Conservation (phyloP, 768 basidiomycete species). For the Suillus spraguei region DNA sequence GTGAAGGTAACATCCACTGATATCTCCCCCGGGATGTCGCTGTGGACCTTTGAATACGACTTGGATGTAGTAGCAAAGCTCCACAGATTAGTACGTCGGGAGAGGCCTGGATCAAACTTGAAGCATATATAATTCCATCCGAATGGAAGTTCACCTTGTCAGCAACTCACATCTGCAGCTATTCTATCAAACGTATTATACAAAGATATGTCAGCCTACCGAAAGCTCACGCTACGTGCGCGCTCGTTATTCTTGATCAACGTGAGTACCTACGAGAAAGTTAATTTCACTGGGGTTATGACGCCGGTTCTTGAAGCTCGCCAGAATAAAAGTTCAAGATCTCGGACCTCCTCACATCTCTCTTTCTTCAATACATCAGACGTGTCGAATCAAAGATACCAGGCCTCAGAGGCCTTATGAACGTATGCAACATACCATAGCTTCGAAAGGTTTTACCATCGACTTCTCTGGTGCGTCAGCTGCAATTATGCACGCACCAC, state of each 20-base stretch:
- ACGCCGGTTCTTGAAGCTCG: neutral
- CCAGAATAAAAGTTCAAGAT: neutral
- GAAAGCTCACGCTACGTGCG: neutral
- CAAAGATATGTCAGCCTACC: neutral
- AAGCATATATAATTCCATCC: neutral
- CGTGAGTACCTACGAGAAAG: neutral
- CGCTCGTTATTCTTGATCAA: neutral
- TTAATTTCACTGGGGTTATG: neutral
- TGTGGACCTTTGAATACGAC: neutral
- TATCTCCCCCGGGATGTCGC: neutral
- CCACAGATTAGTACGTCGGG: neutral
- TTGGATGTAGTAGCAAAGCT: neutral
- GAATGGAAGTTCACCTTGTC: neutral
- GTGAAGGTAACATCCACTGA: neutral
- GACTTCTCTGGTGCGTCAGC: neutral
- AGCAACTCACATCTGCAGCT: neutral
- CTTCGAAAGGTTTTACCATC: neutral
- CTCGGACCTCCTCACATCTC: neutral
- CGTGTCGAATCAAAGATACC: neutral
- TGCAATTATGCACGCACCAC: neutral
- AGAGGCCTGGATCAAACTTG: neutral
- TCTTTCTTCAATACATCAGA: neutral
- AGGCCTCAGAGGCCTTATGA: neutral
- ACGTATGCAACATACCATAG: neutral
- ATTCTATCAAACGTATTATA: neutral